These are phyloP conservation scores for Canariomyces notabilis DNA, from an alignment of 2,329 filamentous ascomycete genomes.

Conservation along the genomic window DNA sequence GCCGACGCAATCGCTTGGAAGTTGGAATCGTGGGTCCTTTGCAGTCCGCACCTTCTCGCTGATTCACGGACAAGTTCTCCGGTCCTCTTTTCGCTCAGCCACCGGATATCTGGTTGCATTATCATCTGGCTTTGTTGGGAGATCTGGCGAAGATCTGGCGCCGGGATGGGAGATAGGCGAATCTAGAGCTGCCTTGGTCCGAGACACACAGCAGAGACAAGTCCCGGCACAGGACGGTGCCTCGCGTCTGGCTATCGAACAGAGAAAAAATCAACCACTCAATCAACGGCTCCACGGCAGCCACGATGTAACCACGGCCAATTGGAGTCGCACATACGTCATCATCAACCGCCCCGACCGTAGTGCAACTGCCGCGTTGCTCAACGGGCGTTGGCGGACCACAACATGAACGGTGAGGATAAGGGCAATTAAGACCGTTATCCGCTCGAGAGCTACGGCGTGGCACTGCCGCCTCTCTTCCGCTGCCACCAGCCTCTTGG, in stretches of 20 bases:
- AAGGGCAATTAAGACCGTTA: constrained; percentile 1
- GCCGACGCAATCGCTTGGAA: constrained; percentile 2
- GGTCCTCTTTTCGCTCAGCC: background rate
- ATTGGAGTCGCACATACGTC: constrained; percentile 11
- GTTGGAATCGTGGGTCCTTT: constrained; percentile 3
- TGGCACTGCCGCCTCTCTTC: background rate
- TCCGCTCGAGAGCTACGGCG: background rate
- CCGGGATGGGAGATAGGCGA: background rate
- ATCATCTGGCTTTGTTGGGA: background rate
- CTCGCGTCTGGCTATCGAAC: background rate
- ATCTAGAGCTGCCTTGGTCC: background rate
- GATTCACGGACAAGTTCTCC: constrained; percentile 11
- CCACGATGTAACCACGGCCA: constrained; percentile 5
- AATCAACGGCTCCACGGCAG: background rate
- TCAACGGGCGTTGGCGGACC: constrained; percentile 1
- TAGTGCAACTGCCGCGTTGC: constrained; percentile 3
- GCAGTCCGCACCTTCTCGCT: background rate
- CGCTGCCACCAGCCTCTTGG: background rate
- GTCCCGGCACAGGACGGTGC: background rate
- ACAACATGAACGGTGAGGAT: background rate
- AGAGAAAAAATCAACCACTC: constrained; percentile 2
- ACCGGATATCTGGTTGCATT: background rate
- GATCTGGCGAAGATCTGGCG: background rate
- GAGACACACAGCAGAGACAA: constrained; percentile 1
- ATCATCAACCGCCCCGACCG: constrained; percentile 10